Conservation (phyloP, 768 basidiomycete species). For the Galerina marginata region DNA sequence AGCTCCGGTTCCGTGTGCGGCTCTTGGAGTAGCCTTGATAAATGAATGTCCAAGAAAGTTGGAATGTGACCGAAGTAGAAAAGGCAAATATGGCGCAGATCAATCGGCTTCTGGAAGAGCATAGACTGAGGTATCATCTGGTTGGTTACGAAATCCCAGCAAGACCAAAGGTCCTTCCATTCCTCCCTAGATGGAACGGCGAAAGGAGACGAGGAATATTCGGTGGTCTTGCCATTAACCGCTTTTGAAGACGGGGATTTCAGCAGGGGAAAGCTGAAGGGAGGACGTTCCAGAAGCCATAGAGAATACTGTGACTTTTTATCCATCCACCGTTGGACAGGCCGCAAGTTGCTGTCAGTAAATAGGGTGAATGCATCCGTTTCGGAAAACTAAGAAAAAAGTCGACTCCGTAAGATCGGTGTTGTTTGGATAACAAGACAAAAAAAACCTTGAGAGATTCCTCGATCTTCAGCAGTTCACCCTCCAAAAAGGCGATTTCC, state of each 20-base stretch:
- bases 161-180: constrained; percentile 85
- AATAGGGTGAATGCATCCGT: constrained; percentile 74
- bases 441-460: constrained; percentile 79
- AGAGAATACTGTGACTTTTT: constrained; percentile 73
- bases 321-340: constrained; percentile 88
- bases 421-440: not conserved
- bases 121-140: constrained; percentile 88
- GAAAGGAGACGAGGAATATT: constrained; percentile 50
- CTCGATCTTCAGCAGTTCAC: constrained; percentile 86
- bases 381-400: constrained; percentile 71
- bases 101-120: constrained; percentile 90
- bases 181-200: constrained; percentile 76
- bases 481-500: constrained; percentile 60
- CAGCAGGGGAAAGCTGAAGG: constrained; percentile 75
- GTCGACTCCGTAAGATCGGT: not conserved
- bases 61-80: constrained; percentile 97
- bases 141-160: constrained; percentile 86
- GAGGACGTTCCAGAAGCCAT: constrained; percentile 90
- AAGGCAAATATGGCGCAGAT: constrained; percentile 93
- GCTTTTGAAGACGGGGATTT: constrained; percentile 38
- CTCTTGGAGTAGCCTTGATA: constrained; percentile 75
- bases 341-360: constrained; percentile 73
- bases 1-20: constrained; percentile 83
- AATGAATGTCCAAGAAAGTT: constrained; percentile 89
- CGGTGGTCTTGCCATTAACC: constrained; percentile 18